phyloP scores from a whole-genome alignment of 352 stramenopile genomes.

The Phytophthora pluvialis region DNA sequence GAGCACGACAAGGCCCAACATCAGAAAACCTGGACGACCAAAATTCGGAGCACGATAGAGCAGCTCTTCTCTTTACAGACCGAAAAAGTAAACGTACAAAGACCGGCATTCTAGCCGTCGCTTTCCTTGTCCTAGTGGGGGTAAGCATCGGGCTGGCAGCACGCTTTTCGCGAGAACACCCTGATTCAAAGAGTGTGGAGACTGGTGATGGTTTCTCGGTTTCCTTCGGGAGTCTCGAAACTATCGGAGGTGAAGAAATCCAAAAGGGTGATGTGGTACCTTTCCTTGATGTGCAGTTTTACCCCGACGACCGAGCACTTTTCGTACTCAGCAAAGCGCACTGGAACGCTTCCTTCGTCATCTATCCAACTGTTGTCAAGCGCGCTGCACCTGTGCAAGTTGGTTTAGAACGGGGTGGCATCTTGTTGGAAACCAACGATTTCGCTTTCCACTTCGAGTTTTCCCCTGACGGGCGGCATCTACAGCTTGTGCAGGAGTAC shows the following conservation, averaged over 20 bases:
- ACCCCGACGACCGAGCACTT: slow-evolving; percentile 29
- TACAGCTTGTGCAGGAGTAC: slow-evolving; percentile 68
- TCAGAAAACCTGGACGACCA: slow-evolving; percentile 11
- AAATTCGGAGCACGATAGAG: slow-evolving; percentile 22
- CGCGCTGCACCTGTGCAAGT: slow-evolving; percentile 47
- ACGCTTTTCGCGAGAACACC: slow-evolving; percentile 23
- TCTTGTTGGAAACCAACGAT: slow-evolving; percentile 65
- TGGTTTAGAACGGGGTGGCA: slow-evolving; percentile 55
- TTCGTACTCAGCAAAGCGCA: slow-evolving; percentile 65
- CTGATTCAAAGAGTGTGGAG: not conserved
- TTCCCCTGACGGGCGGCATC: slow-evolving; percentile 30
- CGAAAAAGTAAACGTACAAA: slow-evolving; percentile 19
- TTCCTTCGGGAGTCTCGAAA: slow-evolving; percentile 31
- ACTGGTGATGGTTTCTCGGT: slow-evolving; percentile 16
- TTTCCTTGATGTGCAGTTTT: slow-evolving; percentile 57
- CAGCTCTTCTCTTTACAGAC: slow-evolving; percentile 20
- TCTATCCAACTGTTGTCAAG: slow-evolving; percentile 73
- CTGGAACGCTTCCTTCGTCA: slow-evolving; percentile 74
- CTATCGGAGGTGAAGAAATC: slow-evolving; percentile 33
- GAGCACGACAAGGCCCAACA: slow-evolving; percentile 1
- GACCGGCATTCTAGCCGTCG: slow-evolving; percentile 16
- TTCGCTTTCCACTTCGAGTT: slow-evolving; percentile 78
- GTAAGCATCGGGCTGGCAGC: slow-evolving; percentile 34
- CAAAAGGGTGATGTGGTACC: slow-evolving; percentile 16
- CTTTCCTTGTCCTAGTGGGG: slow-evolving; percentile 35